These are phyloP conservation scores for Fusarium subtropicale DNA, from an alignment of 2,329 filamentous ascomycete genomes.

Conservation along the genomic window DNA sequence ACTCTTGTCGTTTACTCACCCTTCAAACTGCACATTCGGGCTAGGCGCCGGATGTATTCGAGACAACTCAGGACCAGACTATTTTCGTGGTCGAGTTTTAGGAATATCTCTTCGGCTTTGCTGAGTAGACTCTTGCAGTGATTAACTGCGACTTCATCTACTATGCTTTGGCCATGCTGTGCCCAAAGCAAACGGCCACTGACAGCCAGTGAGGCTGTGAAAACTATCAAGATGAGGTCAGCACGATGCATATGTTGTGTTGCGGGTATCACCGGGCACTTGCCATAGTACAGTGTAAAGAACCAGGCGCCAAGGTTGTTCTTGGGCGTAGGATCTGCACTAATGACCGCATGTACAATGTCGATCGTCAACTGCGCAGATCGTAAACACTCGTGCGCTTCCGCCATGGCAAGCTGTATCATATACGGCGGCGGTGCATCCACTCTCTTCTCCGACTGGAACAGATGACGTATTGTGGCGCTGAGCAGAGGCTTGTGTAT, in stretches of 20 bases:
- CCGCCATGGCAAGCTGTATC: conserved; percentile 1
- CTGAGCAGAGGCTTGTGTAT: not conserved
- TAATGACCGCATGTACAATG: not conserved
- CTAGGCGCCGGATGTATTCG: not conserved
- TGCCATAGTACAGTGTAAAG: not conserved
- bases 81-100: not conserved
- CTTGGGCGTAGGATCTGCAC: not conserved
- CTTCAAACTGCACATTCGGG: not conserved
- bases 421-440: not conserved
- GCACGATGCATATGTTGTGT: not conserved
- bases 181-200: conserved; percentile 1
- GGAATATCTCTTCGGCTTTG: not conserved
- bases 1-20: not conserved
- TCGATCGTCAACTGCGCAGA: conserved; percentile 2
- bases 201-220: not conserved
- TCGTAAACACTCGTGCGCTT: not conserved
- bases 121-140: not conserved
- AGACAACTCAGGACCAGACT: not conserved
- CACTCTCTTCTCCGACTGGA: not conserved
- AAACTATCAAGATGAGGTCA: not conserved
- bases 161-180: not conserved
- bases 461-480: not conserved
- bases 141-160: not conserved
- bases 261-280: not conserved
- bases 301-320: conserved; percentile 1